Percentiles rank a stretch among this genome's conserved stretches.
Conservation (phyloP, 2,329 filamentous ascomycete genomes). For the Alternaria triticimaculans region DNA sequence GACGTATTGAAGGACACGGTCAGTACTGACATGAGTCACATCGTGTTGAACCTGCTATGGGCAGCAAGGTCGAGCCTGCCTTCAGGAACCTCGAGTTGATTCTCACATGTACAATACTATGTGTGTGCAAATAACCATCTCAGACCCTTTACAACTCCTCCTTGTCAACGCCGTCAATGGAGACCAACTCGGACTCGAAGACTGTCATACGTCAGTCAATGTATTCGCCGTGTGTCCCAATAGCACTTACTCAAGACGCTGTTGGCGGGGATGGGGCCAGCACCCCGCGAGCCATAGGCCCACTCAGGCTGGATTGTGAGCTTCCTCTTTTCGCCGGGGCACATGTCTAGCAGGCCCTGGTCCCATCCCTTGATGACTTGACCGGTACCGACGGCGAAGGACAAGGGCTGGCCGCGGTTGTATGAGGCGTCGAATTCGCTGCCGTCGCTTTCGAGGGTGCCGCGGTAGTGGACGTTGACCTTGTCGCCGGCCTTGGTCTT, state of each 20-base stretch:
- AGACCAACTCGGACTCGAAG: slow-evolving; percentile 89
- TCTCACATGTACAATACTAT: not conserved
- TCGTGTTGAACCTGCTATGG: not conserved
- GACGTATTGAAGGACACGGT: not conserved
- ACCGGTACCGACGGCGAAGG: slow-evolving; percentile 80
- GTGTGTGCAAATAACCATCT: not conserved
- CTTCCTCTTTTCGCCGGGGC: slow-evolving; percentile 90
- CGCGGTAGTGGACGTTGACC: slow-evolving; percentile 83
- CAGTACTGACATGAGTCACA: not conserved
- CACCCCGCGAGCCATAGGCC: slow-evolving; percentile 78
- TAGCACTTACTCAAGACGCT: slow-evolving; percentile 72
- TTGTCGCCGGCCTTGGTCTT: slow-evolving; percentile 74
- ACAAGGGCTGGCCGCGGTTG: slow-evolving; percentile 77
- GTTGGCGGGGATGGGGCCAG: slow-evolving; percentile 86
- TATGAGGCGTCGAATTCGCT: slow-evolving; percentile 64
- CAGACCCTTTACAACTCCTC: slow-evolving; percentile 39
- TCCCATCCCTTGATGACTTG: slow-evolving; percentile 98
- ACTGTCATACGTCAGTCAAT: slow-evolving; percentile 57
- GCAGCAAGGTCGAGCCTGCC: not conserved
- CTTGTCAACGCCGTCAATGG: slow-evolving; percentile 73
- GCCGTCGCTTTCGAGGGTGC: slow-evolving; percentile 75
- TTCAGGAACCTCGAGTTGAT: not conserved
- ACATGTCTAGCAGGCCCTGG: slow-evolving; percentile 90
- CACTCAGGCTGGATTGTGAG: slow-evolving; percentile 88
- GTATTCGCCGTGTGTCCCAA: not conserved